phyloP scores from a whole-genome alignment of 306 rosid species.

The Argentina anserina region DNA sequence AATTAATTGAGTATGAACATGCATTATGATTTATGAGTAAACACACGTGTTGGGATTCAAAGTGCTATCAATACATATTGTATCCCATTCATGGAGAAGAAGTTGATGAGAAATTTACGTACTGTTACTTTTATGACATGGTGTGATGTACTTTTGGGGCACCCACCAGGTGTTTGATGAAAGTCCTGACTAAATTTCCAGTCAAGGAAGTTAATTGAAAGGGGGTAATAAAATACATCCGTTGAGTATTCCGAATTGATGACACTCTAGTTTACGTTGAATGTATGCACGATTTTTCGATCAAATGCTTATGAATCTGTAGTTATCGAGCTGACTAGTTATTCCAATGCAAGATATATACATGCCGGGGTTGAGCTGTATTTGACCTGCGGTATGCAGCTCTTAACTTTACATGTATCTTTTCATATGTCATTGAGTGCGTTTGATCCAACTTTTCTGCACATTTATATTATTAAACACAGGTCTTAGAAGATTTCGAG shows the following conservation, averaged over 20 bases:
- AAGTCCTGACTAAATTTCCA: background rate
- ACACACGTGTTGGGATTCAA: background rate
- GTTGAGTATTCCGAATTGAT: background rate
- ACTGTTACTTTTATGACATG: background rate
- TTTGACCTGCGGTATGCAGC: background rate
- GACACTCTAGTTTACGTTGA: background rate
- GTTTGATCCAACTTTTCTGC: background rate
- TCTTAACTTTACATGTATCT: no score
- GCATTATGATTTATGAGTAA: background rate
- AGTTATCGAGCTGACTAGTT: background rate
- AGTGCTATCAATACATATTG: background rate
- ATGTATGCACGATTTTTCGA: background rate
- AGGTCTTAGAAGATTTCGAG: background rate
- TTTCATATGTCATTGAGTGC: background rate
- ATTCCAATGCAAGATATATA: no score
- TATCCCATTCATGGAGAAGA: background rate
- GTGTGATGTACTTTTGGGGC: background rate
- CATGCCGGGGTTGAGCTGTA: background rate
- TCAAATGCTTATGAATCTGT: background rate
- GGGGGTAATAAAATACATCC: background rate
- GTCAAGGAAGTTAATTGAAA: background rate
- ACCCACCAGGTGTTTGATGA: background rate
- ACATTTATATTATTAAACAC: background rate
- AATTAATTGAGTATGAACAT: background rate
- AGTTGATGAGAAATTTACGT: background rate